phyloP scores from a whole-genome alignment of 768 basidiomycete genomes.

The Trametes sanguinea region DNA sequence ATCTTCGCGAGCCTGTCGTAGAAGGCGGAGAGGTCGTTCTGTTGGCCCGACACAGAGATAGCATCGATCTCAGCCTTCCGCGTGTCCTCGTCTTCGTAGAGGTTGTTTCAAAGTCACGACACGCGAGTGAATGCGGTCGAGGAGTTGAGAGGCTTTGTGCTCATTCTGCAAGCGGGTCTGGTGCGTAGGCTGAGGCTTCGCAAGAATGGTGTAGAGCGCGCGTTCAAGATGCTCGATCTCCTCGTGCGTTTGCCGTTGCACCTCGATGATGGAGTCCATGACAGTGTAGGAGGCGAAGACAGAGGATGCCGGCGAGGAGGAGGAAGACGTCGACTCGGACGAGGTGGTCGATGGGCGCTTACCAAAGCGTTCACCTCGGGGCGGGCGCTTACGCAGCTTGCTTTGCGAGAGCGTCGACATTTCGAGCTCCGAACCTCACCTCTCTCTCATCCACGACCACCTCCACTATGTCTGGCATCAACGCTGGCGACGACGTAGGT shows the following conservation, averaged over 20 bases:
- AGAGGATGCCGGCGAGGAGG: neutral
- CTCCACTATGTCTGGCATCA: slow-evolving; percentile 76
- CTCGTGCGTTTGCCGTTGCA: slow-evolving; percentile 95
- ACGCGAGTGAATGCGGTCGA: slow-evolving; percentile 78
- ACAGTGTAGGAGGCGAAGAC: slow-evolving; percentile 6
- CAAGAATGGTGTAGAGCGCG: slow-evolving; percentile 81
- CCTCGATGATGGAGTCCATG: slow-evolving; percentile 94
- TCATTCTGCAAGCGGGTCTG: slow-evolving; percentile 71
- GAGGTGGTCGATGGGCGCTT: slow-evolving; percentile 9
- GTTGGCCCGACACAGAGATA: slow-evolving; percentile 56
- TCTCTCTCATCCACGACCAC: slow-evolving; percentile 43
- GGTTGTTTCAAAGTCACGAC: slow-evolving; percentile 63
- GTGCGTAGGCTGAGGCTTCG: slow-evolving; percentile 62
- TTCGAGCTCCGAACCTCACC: slow-evolving; percentile 58
- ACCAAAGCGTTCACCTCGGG: slow-evolving; percentile 9
- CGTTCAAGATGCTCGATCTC: slow-evolving; percentile 92
- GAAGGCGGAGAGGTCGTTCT: slow-evolving; percentile 86
- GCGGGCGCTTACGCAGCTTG: slow-evolving; percentile 12
- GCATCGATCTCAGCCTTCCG: slow-evolving; percentile 67
- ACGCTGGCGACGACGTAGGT: slow-evolving; percentile 80
- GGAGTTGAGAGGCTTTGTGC: slow-evolving; percentile 88
- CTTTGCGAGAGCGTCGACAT: slow-evolving; percentile 23
- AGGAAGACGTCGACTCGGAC: neutral
- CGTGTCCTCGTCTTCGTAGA: slow-evolving; percentile 77
- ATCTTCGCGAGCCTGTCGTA: slow-evolving; percentile 95